Percentiles rank a stretch among this genome's conserved stretches.
Conservation (phyloP, 1,284 basidiomycete genomes). For the Cutaneotrichosporon sp. region DNA sequence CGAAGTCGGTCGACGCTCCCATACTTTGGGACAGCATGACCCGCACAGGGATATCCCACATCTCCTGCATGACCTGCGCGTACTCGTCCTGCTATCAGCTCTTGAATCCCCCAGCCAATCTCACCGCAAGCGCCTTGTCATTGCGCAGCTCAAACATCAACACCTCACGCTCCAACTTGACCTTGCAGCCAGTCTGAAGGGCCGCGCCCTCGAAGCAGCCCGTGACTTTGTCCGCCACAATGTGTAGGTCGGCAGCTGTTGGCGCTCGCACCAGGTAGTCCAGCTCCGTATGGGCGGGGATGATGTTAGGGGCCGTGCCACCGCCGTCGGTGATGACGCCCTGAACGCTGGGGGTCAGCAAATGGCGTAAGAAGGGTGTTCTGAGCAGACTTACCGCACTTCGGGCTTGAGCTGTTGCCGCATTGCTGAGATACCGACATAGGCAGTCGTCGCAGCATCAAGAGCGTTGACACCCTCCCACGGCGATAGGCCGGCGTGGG, state of each 20-base stretch:
- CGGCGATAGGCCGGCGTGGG: slow-evolving; percentile 59
- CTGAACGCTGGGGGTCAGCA: slow-evolving; percentile 52
- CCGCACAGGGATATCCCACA: neutral
- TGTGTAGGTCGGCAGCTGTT: slow-evolving; percentile 55
- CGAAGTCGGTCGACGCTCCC: slow-evolving; percentile 15
- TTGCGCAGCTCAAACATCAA: slow-evolving; percentile 56
- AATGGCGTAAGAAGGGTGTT: too few relatives aligned
- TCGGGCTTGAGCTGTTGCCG: slow-evolving; percentile 57
- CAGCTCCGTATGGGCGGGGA: slow-evolving; percentile 70
- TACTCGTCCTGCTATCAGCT: slow-evolving; percentile 2
- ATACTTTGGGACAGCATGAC: slow-evolving; percentile 1
- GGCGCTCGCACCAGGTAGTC: slow-evolving; percentile 63
- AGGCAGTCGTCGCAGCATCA: slow-evolving; percentile 75
- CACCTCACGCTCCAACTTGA: slow-evolving; percentile 51
- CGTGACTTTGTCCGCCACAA: slow-evolving; percentile 54
- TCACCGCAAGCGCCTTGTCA: slow-evolving; percentile 16
- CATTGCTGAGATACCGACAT: slow-evolving; percentile 65
- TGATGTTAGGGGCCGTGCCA: slow-evolving; percentile 56
- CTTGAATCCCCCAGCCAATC: neutral
- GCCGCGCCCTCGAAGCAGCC: slow-evolving; percentile 66
- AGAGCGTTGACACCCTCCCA: slow-evolving; percentile 74
- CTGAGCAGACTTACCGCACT: slow-evolving; percentile 4
- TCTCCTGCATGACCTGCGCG: slow-evolving; percentile 6
- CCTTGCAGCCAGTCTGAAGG: slow-evolving; percentile 62
- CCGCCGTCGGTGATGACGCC: slow-evolving; percentile 61